phyloP scores from a whole-genome alignment of 1,284 basidiomycete genomes.

The Leccinum fuscescens region DNA sequence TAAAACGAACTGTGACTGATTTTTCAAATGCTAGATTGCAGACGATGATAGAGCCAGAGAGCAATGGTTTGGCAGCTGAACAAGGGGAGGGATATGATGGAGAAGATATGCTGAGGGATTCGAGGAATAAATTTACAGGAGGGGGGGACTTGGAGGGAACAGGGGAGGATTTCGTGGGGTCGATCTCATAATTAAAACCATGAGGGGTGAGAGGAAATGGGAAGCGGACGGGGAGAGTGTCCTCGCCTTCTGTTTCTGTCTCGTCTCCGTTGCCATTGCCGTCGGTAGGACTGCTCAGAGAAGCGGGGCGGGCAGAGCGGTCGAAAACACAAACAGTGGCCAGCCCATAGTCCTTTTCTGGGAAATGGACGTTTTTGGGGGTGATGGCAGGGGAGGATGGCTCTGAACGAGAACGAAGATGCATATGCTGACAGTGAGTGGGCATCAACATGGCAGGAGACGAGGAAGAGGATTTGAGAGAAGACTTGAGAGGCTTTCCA shows the following conservation, averaged over 20 bases:
- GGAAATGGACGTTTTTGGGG: conserved; percentile 90
- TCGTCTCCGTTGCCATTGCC: conserved; percentile 49
- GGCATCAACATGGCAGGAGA: conserved; percentile 43
- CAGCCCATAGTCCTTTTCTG: conserved; percentile 60
- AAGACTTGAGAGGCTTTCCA: conserved; percentile 87
- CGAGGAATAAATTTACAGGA: conserved; percentile 46
- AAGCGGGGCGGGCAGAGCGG: conserved; percentile 73
- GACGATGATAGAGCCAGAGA: conserved; percentile 74
- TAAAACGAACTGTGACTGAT: conserved; percentile 84
- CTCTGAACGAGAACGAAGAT: conserved; percentile 55
- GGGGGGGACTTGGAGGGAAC: conserved; percentile 41
- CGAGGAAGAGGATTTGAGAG: conserved; percentile 73
- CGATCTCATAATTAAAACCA: conserved; percentile 51
- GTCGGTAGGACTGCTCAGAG: conserved; percentile 43
- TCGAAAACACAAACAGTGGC: conserved; percentile 85
- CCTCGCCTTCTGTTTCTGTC: conserved; percentile 73
- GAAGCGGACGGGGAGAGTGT: conserved; percentile 25
- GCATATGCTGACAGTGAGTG: conserved; percentile 23
- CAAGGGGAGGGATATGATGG: conserved; percentile 29
- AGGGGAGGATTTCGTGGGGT: conserved; percentile 39
- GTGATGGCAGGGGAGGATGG: conserved; percentile 66
- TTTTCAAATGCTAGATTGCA: conserved; percentile 89
- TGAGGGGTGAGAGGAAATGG: conserved; percentile 50
- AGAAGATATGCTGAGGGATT: conserved; percentile 46
- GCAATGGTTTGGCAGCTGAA: conserved; percentile 33